Base-by-base conservation (phyloP, 345 rosid genomes). In the Aquilaria sinensis region DNA sequence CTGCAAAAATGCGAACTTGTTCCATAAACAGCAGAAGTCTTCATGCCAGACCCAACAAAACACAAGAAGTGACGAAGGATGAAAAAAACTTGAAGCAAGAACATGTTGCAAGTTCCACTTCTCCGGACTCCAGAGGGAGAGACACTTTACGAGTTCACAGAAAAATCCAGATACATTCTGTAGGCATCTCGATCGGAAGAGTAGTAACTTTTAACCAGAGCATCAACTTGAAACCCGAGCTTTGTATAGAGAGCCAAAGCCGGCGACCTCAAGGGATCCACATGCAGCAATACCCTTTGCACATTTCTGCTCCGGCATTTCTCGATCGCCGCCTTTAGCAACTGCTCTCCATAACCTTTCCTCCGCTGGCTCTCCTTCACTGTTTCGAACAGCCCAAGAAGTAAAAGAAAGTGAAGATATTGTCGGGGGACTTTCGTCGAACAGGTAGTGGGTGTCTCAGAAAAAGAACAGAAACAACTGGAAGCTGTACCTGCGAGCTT, bases 241-340 rank as follows among this genome's bases (percentile, higher is more conserved):
- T 93, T 93, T 71, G 75, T 70, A 81, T 93, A 93, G 31, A 90
- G 77, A 70, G 71, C 76, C 83, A 88, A 58, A 1, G 97, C 96
- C 6, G 90, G 59, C 59, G 51, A 69, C 68, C 94, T 86, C 66
- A 67, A 62, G 5, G 94, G 89, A 59, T 88, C 97, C 50, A 93
- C 98, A 67, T 90, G 90, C 61, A 93, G 90, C 48, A 78, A 70
- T 58, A 93, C 68, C 23, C 92, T 71, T 30, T 74, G 83, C n/a
- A 88, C 79, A 43, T 75, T 84, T 75, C 92, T 84, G 59, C 73
- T 73, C 65, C 87, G 82, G 75, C 96, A 92, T 61, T 85, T 84
- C 33, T 75, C 73, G 2, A 85, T 81, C 12, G 93, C 90, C 11
- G 85, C 93, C 50, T 68, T 82, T 54, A 89, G 58, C 71, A 89